Evolutionary conservation across 805 yeast genomes (phyloP), one percentile per base, ranked within the genome.

Genomic region (Naumovozyma baii): DNA sequence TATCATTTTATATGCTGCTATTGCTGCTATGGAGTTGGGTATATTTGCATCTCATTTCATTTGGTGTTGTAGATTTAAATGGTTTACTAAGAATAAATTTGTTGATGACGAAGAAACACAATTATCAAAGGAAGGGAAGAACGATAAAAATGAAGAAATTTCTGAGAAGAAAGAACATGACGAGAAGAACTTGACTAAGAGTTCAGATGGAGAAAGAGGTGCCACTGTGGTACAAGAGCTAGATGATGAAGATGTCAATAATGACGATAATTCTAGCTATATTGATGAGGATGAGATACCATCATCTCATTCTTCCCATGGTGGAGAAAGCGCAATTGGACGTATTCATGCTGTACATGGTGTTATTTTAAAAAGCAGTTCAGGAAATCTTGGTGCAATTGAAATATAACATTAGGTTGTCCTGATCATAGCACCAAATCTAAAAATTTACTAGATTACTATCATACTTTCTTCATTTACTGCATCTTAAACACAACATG

Each of bases 1-100:
- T 33, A 71, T 83, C 46, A 69, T 83, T 0, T 67, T 88, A 29
- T 88, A 88, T 56, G 68, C 76, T 9, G 68, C 86, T 15, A 87
- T 88, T 28, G 76, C 87, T 3, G 74, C 61, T 1, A 54, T 87
- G 57, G 96, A 88, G 53, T 39, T 80, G 2, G 96, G 96, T 0
- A 83, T 88, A 12, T 75, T 83, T 49, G 22, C 64, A 0, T 74
- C 85, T 37, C 96, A 86, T 40, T 48, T 70, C 7, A 63, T 82
- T 12, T 87, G 96, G 96, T 65, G 68, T 50, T 44, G 73, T 34
- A 56, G 78, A 48, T 64, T 70, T 48, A 55, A 48, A 32, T 52
- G 57, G 55, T 50, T 56, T 35, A 39, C 46, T 3, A 42, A 42
- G 3, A 39, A 33, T 5, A 37, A 25, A 10, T 19, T 22, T 25